Base-by-base conservation (phyloP, 2,329 filamentous ascomycete species). In the Gaeumannomyces sp. region DNA sequence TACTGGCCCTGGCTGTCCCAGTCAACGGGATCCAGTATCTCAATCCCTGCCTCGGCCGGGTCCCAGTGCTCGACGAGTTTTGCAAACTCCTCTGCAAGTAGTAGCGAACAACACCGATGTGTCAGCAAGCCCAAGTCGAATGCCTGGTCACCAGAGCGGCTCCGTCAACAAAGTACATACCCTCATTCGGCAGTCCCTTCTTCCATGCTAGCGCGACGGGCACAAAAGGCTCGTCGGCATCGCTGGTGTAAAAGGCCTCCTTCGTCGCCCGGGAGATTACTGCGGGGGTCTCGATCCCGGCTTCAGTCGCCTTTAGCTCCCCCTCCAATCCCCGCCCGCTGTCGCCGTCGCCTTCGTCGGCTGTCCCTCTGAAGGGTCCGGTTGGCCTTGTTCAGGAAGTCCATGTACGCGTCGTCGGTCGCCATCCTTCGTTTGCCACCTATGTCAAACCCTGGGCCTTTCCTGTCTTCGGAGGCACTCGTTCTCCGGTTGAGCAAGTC, bases 331-430 rank as follows among this genome's bases (percentile, higher is more conserved):
- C 64, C 66, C 58, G 66, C 62, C 60, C 27, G 62, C 27, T 7
- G 57, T 33, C 33, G 58, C 35, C 29, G 57, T 27, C 3, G 27
- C 58, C 14, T 28, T 31, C 65, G 59, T 66, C 60, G 38, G 66
- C 67, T 63, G 77, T 68, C 88, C 87, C 66, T 86, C 83, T 74
- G 86, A 88, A 25, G 90, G 88, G 73, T 93, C 89, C 87, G 80
- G 78, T 96, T 96, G 64, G 92, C 92, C 80, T 95, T 95, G 74
- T 95, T 84, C 65, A 97, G 82, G 74, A 97, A 97, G 66, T 89
- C 81, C 77, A 88, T 85, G 80, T 97, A 97, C 67, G 90, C 89
- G 67, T 90, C 87, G 81, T 97, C 92, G 64, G 87, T 89, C 10
- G 87, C 85, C 89, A 91, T 92, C 65, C 80, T 45, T 31, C 50